phyloP scores from a whole-genome alignment of 495 filamentous ascomycete genomes.

The Cetradonia linearis region DNA sequence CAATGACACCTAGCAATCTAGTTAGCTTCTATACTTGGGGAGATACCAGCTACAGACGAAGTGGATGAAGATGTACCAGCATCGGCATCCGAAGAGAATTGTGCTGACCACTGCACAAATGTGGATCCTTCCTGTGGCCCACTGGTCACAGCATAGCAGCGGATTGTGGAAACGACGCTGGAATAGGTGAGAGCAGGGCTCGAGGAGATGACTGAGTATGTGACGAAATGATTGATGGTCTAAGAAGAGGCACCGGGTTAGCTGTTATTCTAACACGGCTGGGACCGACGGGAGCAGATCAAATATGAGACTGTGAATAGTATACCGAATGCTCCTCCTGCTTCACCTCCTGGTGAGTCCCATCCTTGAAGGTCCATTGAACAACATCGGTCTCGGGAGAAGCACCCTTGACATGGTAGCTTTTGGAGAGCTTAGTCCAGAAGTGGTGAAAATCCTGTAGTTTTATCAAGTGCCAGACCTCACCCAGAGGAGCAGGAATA shows the following conservation, averaged over 20 bases:
- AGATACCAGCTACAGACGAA: neutral
- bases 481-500: constrained; percentile 48
- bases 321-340: constrained; percentile 59
- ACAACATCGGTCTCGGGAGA: constrained; percentile 52
- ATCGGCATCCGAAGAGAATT: constrained; percentile 59
- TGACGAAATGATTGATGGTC: constrained; percentile 61
- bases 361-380: constrained; percentile 56
- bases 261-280: neutral
- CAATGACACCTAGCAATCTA: constrained; percentile 46
- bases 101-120: constrained; percentile 53
- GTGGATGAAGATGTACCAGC: constrained; percentile 42
- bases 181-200: constrained; percentile 50
- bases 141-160: constrained; percentile 48
- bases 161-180: constrained; percentile 51
- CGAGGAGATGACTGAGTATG: constrained; percentile 54
- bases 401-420: constrained; percentile 47
- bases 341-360: constrained; percentile 54
- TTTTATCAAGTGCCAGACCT: constrained; percentile 63
- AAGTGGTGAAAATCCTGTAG: constrained; percentile 49
- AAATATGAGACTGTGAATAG: neutral
- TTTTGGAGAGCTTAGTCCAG: constrained; percentile 42
- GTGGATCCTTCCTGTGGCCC: constrained; percentile 50
- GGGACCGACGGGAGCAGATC: too few species aligned
- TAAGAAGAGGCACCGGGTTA: constrained; percentile 20
- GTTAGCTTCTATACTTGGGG: neutral